A percentile compares a stretch with the other conserved stretches of the same genome.
These are phyloP conservation scores for Samsoniella hepiali DNA, from an alignment of 2,329 filamentous ascomycete genomes.

Conservation along the genomic window DNA sequence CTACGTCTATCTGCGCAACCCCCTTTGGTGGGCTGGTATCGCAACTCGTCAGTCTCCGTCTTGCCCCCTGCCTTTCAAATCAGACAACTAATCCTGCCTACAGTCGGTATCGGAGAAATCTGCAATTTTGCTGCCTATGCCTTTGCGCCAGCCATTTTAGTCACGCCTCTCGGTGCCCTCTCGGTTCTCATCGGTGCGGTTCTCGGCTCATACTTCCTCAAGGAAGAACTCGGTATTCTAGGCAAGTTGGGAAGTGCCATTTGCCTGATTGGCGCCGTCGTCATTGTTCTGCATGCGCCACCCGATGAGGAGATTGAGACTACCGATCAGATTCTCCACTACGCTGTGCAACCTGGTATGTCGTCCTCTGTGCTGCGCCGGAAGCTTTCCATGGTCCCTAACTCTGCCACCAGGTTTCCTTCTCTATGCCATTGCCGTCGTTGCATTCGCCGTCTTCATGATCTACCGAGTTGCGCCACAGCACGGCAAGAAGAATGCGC, in stretches of 20 bases:
- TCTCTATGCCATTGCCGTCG: constrained; percentile 76
- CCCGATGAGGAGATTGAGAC: constrained; percentile 88
- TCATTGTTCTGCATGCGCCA: constrained; percentile 95
- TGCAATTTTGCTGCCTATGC: constrained; percentile 98
- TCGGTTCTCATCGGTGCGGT: constrained; percentile 95
- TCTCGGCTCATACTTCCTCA: constrained; percentile 88
- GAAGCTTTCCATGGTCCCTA: constrained; percentile 22
- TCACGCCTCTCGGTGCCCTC: constrained; percentile 89
- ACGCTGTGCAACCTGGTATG: constrained; percentile 85
- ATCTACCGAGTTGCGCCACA: constrained; percentile 90
- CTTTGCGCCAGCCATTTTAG: constrained; percentile 96
- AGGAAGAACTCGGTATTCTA: constrained; percentile 83
- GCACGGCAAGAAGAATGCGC: constrained; percentile 90
- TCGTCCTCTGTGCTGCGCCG: not conserved
- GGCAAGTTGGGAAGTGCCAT: constrained; percentile 95
- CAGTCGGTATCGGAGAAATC: constrained; percentile 88
- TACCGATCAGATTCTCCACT: constrained; percentile 86
- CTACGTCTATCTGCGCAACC: constrained; percentile 88
- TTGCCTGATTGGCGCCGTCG: constrained; percentile 91
- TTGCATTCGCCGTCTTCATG: constrained; percentile 85
- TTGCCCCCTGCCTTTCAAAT: not conserved
- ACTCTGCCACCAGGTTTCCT: constrained; percentile 66
- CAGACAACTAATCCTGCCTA: constrained; percentile 23
- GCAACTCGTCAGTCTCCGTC: constrained; percentile 66
- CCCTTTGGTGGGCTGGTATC: constrained; percentile 97